Evolutionary conservation across 441 rosid genomes (phyloP).

Genomic region (Mallotus japonicus): DNA sequence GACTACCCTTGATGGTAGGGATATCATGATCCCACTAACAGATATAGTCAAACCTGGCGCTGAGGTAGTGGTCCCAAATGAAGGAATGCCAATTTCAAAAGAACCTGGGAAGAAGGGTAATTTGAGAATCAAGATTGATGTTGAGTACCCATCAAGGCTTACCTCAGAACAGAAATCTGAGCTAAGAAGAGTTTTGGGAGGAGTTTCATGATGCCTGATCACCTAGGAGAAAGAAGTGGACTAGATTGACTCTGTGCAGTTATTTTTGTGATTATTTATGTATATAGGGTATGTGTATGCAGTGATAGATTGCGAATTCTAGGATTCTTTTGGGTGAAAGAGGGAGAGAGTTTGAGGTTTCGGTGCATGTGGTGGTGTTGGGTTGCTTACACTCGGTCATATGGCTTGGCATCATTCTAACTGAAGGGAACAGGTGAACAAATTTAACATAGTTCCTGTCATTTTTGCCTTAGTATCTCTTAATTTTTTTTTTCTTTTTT

Average conservation of each 20-base stretch:
- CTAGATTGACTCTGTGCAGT: conserved; percentile 9
- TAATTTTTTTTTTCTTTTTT: not conserved
- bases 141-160: conserved; percentile 73
- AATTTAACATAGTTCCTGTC: conserved; percentile 16
- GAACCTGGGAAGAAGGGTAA: conserved; percentile 81
- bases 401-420: not conserved
- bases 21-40: conserved; percentile 58
- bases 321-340: conserved; percentile 17
- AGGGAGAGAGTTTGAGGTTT: not conserved
- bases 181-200: conserved; percentile 69
- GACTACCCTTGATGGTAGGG: conserved; percentile 69
- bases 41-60: conserved; percentile 71
- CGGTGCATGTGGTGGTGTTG: not conserved
- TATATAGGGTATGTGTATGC: conserved; percentile 29
- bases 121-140: conserved; percentile 69
- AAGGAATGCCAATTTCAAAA: conserved; percentile 90
- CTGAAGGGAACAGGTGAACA: conserved; percentile 11
- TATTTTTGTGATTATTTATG: conserved; percentile 20
- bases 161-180: conserved; percentile 74
- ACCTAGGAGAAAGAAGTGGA: conserved; percentile 17
- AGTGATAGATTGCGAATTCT: conserved; percentile 26
- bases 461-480: conserved; percentile 14
- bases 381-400: not conserved
- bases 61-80: conserved; percentile 71
- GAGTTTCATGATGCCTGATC: conserved; percentile 44